Conservation (phyloP, 139 green algal genomes). For the Pseudopediastrum boryanum region DNA sequence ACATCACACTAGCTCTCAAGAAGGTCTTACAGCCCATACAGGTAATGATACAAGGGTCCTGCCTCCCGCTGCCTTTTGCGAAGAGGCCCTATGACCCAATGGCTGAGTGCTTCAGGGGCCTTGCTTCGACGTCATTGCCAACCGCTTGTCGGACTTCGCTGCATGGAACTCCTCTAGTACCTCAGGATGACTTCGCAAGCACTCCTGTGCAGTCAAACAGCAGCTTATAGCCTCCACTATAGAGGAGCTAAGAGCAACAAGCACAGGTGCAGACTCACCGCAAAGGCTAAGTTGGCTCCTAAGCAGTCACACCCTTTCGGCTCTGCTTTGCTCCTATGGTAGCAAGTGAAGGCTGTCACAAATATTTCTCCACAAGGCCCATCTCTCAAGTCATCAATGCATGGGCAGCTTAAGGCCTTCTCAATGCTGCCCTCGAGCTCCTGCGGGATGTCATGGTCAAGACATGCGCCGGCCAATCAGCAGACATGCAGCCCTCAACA, state of each 20-base stretch:
- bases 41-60: too few relatives aligned
- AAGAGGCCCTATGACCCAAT: background rate
- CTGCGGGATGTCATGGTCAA: slow-evolving; percentile 1
- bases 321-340: slow-evolving; percentile 26
- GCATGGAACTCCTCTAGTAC: slow-evolving; percentile 19
- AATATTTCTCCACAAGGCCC: slow-evolving; percentile 30
- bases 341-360: slow-evolving; percentile 36
- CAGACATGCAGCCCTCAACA: too few relatives aligned
- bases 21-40: too few relatives aligned
- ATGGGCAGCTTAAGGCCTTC: slow-evolving; percentile 25
- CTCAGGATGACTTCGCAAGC: slow-evolving; percentile 26
- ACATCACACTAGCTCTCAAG: too few relatives aligned
- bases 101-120: too few relatives aligned
- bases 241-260: background rate
- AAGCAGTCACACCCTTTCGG: slow-evolving; percentile 37
- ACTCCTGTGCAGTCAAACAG: slow-evolving; percentile 16
- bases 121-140: background rate
- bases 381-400: slow-evolving; percentile 28
- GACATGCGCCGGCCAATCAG: background rate
- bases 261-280: background rate
- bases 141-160: too few relatives aligned
- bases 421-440: slow-evolving; percentile 17
- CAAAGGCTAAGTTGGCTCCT: slow-evolving; percentile 29
- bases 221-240: background rate
- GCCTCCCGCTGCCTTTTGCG: background rate